Percentiles rank a stretch among this genome's conserved stretches.
These are phyloP conservation scores for Withania somnifera DNA, from an alignment of 305 asterid genomes.

Conservation along the genomic window DNA sequence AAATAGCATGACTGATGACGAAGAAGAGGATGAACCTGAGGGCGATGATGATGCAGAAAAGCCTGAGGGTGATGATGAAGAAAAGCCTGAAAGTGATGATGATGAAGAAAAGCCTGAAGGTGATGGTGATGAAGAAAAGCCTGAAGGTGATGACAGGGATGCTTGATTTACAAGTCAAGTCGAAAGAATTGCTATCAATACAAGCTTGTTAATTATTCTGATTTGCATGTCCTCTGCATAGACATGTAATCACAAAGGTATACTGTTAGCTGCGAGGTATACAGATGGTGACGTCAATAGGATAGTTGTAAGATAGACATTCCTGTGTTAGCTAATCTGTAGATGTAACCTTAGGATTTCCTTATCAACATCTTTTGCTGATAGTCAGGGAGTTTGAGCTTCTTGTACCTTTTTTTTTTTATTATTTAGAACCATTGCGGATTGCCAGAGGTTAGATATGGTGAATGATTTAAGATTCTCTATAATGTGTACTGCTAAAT, in stretches of 20 bases:
- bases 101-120: too few species aligned
- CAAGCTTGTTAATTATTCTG: slow-evolving; percentile 1
- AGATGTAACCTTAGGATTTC: not conserved
- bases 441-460: not conserved
- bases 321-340: not conserved
- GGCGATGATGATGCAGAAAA: not conserved
- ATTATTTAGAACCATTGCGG: not conserved
- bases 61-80: too few species aligned
- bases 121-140: too few species aligned
- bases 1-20: not conserved
- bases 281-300: not conserved
- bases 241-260: not conserved
- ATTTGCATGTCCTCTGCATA: slow-evolving; percentile 5
- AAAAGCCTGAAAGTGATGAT: too few species aligned
- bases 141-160: not conserved
- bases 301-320: slow-evolving; percentile 1
- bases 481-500: slow-evolving; percentile 6
- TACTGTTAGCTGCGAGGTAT: not conserved
- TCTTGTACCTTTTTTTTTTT: not conserved
- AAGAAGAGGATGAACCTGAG: not conserved
- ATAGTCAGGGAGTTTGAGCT: not conserved
- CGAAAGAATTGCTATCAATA: not conserved
- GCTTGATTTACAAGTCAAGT: not conserved
- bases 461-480: not conserved
- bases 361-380: not conserved